Evolutionary conservation across 345 rosid species (phyloP).

Genomic region (Eucalyptus pauciflora): DNA sequence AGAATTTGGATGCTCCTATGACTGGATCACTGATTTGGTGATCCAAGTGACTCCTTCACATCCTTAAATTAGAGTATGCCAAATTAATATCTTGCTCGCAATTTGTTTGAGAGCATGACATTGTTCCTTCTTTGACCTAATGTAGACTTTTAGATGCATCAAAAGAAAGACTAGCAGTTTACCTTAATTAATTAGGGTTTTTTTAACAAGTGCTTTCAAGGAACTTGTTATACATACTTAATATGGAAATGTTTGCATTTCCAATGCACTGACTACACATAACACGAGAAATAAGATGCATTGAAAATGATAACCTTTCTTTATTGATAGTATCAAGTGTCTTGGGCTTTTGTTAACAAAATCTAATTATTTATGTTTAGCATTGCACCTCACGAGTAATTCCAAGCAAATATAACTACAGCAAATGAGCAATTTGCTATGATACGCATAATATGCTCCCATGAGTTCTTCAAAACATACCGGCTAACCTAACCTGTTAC

Average conservation of each 20-base stretch:
- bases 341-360: background rate
- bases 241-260: background rate
- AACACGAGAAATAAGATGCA: background rate
- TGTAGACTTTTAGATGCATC: background rate
- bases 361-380: background rate
- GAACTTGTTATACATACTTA: background rate
- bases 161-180: background rate
- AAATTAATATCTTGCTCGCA: background rate
- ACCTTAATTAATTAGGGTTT: background rate
- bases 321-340: background rate
- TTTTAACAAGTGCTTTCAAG: background rate
- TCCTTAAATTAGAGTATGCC: background rate
- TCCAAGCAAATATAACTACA: background rate
- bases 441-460: background rate
- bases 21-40: background rate
- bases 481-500: background rate
- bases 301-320: background rate
- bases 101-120: background rate
- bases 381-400: background rate
- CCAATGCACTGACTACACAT: background rate
- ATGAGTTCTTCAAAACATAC: background rate
- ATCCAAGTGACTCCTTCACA: background rate
- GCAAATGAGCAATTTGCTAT: background rate
- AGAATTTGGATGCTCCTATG: background rate
- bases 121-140: background rate